Conservation (phyloP, 495 filamentous ascomycete genomes). For the Immersiella caudata region DNA sequence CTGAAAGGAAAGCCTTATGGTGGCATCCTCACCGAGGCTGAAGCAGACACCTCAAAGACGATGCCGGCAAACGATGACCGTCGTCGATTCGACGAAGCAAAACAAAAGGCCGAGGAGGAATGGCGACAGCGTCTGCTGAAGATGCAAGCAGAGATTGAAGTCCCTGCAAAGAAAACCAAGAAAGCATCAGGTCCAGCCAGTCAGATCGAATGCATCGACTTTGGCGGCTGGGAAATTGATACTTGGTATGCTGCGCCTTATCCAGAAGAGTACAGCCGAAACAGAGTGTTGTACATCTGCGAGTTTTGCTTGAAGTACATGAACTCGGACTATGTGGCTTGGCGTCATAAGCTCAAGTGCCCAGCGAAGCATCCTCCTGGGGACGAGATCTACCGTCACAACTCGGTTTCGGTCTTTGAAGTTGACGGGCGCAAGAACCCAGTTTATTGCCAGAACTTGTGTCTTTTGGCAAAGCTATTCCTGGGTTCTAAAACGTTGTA, state of each 20-base stretch:
- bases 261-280: conserved; percentile 96
- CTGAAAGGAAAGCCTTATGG: conserved; percentile 92
- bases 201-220: conserved; percentile 98
- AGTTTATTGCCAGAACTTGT: conserved; percentile 96
- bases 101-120: conserved; percentile 85
- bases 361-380: conserved; percentile 94
- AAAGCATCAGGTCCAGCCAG: conserved; percentile 86
- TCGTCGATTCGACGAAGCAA: conserved; percentile 81
- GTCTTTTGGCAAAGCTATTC: conserved; percentile 93
- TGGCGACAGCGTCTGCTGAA: conserved; percentile 66
- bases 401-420: conserved; percentile 92
- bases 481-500: conserved; percentile 97
- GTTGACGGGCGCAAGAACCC: conserved; percentile 96
- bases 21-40: conserved; percentile 83
- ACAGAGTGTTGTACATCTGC: conserved; percentile 93
- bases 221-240: conserved; percentile 95
- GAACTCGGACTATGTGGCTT: conserved; percentile 97
- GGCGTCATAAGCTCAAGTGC: conserved; percentile 97
- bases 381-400: conserved; percentile 96
- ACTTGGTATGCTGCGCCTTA: conserved; percentile 99
- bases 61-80: conserved; percentile 79
- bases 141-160: conserved; percentile 50
- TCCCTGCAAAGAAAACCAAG: conserved; percentile 50
- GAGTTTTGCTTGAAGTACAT: conserved; percentile 99
- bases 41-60: conserved; percentile 89